phyloP scores from a whole-genome alignment of 441 rosid species.

The Gossypium laxum region DNA sequence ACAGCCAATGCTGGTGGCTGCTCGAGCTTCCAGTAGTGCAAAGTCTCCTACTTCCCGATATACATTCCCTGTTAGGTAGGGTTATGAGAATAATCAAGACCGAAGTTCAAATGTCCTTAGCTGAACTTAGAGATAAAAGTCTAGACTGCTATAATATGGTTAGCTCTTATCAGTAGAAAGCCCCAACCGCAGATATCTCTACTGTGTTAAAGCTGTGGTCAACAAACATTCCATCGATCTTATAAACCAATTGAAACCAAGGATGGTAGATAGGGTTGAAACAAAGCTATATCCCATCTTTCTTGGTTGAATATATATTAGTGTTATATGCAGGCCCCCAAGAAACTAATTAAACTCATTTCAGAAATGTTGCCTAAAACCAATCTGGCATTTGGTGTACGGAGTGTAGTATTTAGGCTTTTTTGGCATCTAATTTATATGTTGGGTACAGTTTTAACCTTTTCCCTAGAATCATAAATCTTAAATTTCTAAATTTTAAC shows the following conservation, averaged over 20 bases:
- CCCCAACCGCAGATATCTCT: neutral
- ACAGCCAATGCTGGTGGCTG: conserved; percentile 40
- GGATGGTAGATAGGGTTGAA: neutral
- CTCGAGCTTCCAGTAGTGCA: conserved; percentile 33
- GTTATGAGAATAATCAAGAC: conserved; percentile 10
- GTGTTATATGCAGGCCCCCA: too few species aligned
- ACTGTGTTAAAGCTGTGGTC: neutral
- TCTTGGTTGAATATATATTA: too few species aligned
- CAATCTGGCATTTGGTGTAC: too few species aligned
- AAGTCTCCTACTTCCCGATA: conserved; percentile 36
- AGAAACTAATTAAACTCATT: too few species aligned
- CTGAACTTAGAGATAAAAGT: conserved; percentile 6
- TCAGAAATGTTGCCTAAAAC: too few species aligned
- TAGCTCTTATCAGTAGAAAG: neutral
- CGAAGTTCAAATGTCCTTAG: neutral
- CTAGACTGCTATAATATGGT: neutral
- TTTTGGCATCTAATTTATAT: too few species aligned
- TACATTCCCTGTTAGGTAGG: conserved; percentile 25
- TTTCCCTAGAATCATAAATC: too few species aligned
- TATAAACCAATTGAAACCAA: neutral
- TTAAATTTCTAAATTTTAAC: too few species aligned
- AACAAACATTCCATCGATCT: neutral
- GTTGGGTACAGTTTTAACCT: too few species aligned
- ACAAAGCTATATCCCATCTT: too few species aligned
- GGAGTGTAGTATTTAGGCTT: too few species aligned